Percentiles rank a stretch among this genome's conserved stretches.
Conservation (phyloP, 2,329 filamentous ascomycete genomes). For the Xylaria hypoxylon region DNA sequence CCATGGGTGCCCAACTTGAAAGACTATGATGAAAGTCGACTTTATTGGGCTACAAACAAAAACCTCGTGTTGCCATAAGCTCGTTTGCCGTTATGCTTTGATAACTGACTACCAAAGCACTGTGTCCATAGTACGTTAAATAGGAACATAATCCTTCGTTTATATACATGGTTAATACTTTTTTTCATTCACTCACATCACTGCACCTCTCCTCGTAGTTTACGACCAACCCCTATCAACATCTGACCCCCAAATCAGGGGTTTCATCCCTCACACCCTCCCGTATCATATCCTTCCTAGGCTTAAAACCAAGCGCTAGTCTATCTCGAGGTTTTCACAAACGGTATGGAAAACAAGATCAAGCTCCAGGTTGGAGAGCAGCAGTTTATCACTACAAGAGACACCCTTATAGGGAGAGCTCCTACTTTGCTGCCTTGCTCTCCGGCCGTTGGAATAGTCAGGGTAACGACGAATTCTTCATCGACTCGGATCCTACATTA, state of each 20-base stretch:
- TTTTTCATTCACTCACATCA: not conserved
- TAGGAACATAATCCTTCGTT: not conserved
- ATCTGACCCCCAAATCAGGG: not conserved
- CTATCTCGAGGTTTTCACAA: too few relatives aligned
- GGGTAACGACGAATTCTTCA: conserved; percentile 49
- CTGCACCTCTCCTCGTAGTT: not conserved
- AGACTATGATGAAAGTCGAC: not conserved
- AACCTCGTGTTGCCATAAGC: not conserved
- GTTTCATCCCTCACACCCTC: not conserved
- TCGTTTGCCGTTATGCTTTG: not conserved
- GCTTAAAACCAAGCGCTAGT: too few relatives aligned
- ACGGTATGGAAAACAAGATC: conserved; percentile 10
- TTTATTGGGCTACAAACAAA: not conserved
- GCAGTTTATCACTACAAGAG: conserved; percentile 39
- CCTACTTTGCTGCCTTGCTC: conserved; percentile 44
- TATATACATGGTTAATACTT: not conserved
- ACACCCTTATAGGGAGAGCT: conserved; percentile 42
- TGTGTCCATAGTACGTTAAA: too few relatives aligned
- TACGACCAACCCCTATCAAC: not conserved
- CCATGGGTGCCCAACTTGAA: too few relatives aligned
- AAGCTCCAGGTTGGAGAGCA: conserved; percentile 41
- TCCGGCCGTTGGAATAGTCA: conserved; percentile 42
- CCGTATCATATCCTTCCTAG: not conserved
- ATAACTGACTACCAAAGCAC: too few relatives aligned
- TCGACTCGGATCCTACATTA: conserved; percentile 53